Conservation (phyloP, 2,329 filamentous ascomycete genomes). For the Trichoderma breve region DNA sequence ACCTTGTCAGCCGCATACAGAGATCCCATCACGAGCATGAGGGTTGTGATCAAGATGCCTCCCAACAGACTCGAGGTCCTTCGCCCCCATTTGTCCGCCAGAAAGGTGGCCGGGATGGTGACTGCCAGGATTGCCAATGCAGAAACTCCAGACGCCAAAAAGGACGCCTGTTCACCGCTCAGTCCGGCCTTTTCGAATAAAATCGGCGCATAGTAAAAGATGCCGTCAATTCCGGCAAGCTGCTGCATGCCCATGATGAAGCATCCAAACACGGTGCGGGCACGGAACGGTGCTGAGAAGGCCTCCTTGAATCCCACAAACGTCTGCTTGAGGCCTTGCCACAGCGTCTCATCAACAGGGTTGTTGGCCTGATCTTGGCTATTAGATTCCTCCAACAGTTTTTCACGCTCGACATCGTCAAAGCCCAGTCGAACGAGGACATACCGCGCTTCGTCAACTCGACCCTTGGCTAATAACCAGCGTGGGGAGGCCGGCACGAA, state of each 20-base stretch:
- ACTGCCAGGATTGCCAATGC: slow-evolving; percentile 54
- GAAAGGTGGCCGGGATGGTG: slow-evolving; percentile 53
- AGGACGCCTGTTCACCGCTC: slow-evolving; percentile 48
- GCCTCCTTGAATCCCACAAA: slow-evolving; percentile 34
- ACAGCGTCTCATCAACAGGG: slow-evolving; percentile 27
- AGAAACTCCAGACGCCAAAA: slow-evolving; percentile 59
- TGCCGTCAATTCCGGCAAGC: slow-evolving; percentile 59
- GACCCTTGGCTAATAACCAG: slow-evolving; percentile 50
- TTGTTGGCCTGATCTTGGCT: slow-evolving; percentile 22
- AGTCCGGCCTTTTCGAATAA: slow-evolving; percentile 61
- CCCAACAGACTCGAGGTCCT: slow-evolving; percentile 52
- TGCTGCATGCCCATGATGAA: slow-evolving; percentile 61
- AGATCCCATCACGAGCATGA: slow-evolving; percentile 53
- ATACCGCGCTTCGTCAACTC: slow-evolving; percentile 42
- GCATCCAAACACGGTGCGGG: slow-evolving; percentile 50
- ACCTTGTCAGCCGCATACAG: slow-evolving; percentile 47
- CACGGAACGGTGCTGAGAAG: slow-evolving; percentile 39
- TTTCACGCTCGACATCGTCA: slow-evolving; percentile 43
- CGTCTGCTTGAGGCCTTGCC: slow-evolving; percentile 30
- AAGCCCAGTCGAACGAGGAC: slow-evolving; percentile 43
- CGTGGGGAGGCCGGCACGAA: slow-evolving; percentile 52
- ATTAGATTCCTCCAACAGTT: slow-evolving; percentile 32
- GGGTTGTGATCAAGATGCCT: slow-evolving; percentile 48
- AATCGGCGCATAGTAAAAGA: slow-evolving; percentile 60
- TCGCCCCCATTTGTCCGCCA: slow-evolving; percentile 56